Evolutionary conservation across 805 yeast genomes (phyloP), one percentile per base, ranked within the genome.

Genomic region (Saccharomycopsis oosterbeekiorum): DNA sequence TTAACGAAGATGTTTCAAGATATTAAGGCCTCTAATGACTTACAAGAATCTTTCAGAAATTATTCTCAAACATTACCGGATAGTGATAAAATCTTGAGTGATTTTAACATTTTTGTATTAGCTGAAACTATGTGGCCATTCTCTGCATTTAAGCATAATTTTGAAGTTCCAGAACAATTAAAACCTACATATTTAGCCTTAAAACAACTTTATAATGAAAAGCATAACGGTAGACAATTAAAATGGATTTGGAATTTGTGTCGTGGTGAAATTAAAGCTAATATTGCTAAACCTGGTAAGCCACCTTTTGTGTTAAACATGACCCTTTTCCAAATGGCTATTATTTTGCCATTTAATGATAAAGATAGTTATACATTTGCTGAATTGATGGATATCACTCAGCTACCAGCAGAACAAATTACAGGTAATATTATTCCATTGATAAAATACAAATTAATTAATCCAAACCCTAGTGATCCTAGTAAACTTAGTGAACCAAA

Each of bases 241-340:
- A 88, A 89, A 70, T 94, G 99, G 99, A 80, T 93, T 63, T 94
- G 97, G 97, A 87, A 90, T 68, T 84, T 89, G 70, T 89, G 96
- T 56, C 87, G 93, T 72, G 94, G 96, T 63, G 99, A 94, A 71
- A 74, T 94, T 61, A 88, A 86, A 73, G 96, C 96, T 11, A 88
- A 89, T 70, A 80, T 91, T 65, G 82, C 93, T 5, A 85, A 86
- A 67, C 85, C 87, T 42, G 92, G 92, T 6, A 86, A 84, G 70
- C 87, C 92, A 4, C 91, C 96, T 56, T 89, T 86, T 69, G 76
- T 80, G 24, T 86, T 96, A 69, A 86, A 88, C 2, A 90, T 90
- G 53, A 87, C 97, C 5, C 79, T 89, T 61, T 88, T 84, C 66
- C 99, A 94, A 73, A 84, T 92, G 80, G 85, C 96, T 64, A 88